Evolutionary conservation across 805 yeast species (phyloP).

Genomic region (Cyberlindnera nakhonratchasimensis): DNA sequence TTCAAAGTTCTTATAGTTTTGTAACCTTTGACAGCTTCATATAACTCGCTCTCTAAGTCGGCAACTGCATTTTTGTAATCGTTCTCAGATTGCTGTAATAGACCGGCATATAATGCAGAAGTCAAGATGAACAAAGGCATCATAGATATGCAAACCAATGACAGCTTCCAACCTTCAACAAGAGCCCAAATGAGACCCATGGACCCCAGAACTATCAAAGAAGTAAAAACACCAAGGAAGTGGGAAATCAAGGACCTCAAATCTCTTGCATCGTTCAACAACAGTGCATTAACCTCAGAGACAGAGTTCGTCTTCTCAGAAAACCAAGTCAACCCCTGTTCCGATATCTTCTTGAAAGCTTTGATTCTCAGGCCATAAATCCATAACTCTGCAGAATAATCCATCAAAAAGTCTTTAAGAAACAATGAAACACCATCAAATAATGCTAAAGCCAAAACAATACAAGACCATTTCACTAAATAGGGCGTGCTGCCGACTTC

Average conservation of each 20-base stretch:
- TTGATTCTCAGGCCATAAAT: conserved; percentile 47
- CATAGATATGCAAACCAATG: conserved; percentile 77
- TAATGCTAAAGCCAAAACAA: conserved; percentile 59
- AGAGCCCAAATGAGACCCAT: conserved; percentile 78
- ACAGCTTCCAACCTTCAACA: conserved; percentile 77
- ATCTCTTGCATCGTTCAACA: conserved; percentile 82
- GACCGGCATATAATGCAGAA: conserved; percentile 48
- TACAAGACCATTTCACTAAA: conserved; percentile 61
- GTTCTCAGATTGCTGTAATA: conserved; percentile 55
- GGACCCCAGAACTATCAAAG: conserved; percentile 49
- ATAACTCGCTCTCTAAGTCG: conserved; percentile 45
- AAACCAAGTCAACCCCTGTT: conserved; percentile 55
- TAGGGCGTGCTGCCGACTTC: conserved; percentile 32
- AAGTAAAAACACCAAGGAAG: conserved; percentile 51
- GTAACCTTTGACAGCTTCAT: conserved; percentile 55
- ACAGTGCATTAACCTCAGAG: conserved; percentile 57
- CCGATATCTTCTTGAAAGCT: conserved; percentile 46
- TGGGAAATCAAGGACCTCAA: conserved; percentile 61
- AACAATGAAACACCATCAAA: conserved; percentile 59
- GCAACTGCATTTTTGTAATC: conserved; percentile 55
- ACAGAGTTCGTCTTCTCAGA: conserved; percentile 36
- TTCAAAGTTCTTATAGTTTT: conserved; percentile 61
- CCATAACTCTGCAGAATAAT: conserved; percentile 67
- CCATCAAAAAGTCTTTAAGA: conserved; percentile 46
- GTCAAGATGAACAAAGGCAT: conserved; percentile 58